Base-by-base conservation (phyloP, 495 filamentous ascomycete species). In the Aspergillus asperescens region DNA sequence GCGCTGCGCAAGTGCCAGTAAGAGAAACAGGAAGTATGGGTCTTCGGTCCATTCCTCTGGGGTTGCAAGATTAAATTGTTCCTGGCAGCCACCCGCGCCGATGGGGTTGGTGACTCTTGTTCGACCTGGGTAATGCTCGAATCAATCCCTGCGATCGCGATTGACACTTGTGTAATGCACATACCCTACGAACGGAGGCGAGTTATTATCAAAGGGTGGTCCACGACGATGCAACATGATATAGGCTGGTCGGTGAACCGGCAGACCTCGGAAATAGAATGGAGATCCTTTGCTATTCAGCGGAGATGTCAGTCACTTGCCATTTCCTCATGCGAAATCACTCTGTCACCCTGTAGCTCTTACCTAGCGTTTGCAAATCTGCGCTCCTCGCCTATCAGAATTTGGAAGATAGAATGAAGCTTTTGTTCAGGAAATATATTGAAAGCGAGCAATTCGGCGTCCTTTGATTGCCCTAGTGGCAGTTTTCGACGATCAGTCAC, bases 1-100 rank as follows among this genome's bases (percentile, higher is more conserved):
- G 15, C 54, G 18, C 38, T 65, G 62, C 7, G 56, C 56, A 34
- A 65, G 43, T 29, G 62, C 38, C 42, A 65, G 27, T 29, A 65
- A 55, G 20, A 49, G 9, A 42, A 51, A 62, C 7, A 60, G 4
- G 16, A 65, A 60, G 38, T 65, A 60, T 3, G 59, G 59, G 43
- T 62, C 62, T 25, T 55, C 45, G 3, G 32, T 56, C 62, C 62
- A 60, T 23, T 65, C 27, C 13, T 39, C 24, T 24, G 56, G 62
- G 12, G 48, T 60, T 8, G 32, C 35, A 15, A 38, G 58, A 38
- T n/a, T 32, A 22, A 52, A 12, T 13, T 32, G 47, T 24, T 48
- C 12, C 27, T 23, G 2, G n/a, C 45, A 48, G 12, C 12, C 8
- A 3, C 7, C 7, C 7, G 4, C 47, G 5, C 32, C 47, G 15